Percentiles rank a stretch among this genome's conserved stretches.
Evolutionary conservation across 2,329 filamentous ascomycete genomes (phyloP).

Genomic region (Raffaelea albimanens): DNA sequence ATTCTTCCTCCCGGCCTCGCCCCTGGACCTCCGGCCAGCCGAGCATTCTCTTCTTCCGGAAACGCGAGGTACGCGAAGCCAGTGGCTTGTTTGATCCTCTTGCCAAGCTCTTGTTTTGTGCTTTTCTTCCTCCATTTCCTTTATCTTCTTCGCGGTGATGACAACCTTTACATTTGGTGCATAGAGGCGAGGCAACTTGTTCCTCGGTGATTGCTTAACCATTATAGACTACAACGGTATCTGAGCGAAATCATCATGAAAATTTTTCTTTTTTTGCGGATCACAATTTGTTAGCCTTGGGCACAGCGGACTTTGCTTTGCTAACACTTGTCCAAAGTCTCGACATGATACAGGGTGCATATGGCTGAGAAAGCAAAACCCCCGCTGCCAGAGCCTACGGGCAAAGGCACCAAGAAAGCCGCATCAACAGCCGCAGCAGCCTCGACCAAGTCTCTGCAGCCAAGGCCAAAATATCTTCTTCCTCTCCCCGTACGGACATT

Average conservation of each 20-base stretch:
- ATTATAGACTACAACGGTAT: conserved; percentile 96
- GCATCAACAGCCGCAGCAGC: conserved; percentile 12
- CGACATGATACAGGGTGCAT: conserved; percentile 15
- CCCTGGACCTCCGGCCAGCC: neutral
- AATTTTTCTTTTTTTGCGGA: neutral
- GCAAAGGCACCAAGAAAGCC: conserved; percentile 11
- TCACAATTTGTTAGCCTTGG: neutral
- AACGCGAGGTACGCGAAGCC: neutral
- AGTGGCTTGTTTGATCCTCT: neutral
- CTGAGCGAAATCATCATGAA: conserved; percentile 51
- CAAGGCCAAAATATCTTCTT: conserved; percentile 54
- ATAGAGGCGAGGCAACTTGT: conserved; percentile 49
- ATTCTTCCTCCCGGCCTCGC: neutral
- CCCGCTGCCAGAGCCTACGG: neutral
- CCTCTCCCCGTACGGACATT: conserved; percentile 74
- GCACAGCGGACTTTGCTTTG: neutral
- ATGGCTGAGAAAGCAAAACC: conserved; percentile 21
- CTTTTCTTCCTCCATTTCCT: neutral
- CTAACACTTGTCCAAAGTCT: conserved; percentile 6
- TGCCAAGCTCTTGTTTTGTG: neutral
- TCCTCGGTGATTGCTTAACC: conserved; percentile 54
- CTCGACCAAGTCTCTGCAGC: conserved; percentile 31
- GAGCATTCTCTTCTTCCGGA: neutral
- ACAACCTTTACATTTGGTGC: conserved; percentile 43
- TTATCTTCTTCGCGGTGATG: conserved; percentile 46